Conservation (phyloP, 1,284 basidiomycete species). For the Fomitopsis pinicola region DNA sequence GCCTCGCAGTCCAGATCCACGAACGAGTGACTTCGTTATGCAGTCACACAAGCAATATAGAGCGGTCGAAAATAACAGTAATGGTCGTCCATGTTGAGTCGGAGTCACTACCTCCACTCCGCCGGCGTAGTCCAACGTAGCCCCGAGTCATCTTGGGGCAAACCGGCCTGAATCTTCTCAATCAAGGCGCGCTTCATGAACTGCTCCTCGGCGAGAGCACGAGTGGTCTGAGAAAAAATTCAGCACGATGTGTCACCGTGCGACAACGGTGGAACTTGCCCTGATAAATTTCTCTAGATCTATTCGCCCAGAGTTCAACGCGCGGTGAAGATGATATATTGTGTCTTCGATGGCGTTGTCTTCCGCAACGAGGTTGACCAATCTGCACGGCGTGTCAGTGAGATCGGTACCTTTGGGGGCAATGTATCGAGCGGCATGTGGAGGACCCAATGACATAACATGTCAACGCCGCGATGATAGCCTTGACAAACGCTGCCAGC, state of each 20-base stretch:
- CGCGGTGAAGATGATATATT: constrained; percentile 94
- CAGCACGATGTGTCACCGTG: background rate
- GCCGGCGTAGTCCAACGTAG: constrained; percentile 14
- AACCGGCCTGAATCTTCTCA: constrained; percentile 75
- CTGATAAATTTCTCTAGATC: constrained; percentile 91
- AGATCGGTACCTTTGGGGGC: background rate
- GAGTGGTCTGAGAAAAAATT: constrained; percentile 58
- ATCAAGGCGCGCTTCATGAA: constrained; percentile 90
- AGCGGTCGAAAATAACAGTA: background rate
- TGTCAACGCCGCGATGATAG: background rate
- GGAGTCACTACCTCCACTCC: constrained; percentile 13
- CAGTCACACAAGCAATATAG: background rate
- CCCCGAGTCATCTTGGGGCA: constrained; percentile 47
- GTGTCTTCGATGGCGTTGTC: constrained; percentile 99
- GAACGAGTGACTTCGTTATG: background rate
- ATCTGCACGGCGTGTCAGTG: constrained; percentile 41
- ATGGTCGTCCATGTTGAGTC: background rate
- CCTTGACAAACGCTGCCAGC: background rate
- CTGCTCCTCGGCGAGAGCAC: constrained; percentile 89
- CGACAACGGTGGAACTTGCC: constrained; percentile 41
- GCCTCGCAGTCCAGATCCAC: background rate
- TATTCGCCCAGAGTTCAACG: constrained; percentile 87
- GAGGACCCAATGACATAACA: background rate
- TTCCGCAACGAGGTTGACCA: constrained; percentile 95
- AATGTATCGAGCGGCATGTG: background rate